Evolutionary conservation across 2,329 filamentous ascomycete species (phyloP), one percentile per base, ranked within the genome.

Genomic region (Metarhizium anisopliae): DNA sequence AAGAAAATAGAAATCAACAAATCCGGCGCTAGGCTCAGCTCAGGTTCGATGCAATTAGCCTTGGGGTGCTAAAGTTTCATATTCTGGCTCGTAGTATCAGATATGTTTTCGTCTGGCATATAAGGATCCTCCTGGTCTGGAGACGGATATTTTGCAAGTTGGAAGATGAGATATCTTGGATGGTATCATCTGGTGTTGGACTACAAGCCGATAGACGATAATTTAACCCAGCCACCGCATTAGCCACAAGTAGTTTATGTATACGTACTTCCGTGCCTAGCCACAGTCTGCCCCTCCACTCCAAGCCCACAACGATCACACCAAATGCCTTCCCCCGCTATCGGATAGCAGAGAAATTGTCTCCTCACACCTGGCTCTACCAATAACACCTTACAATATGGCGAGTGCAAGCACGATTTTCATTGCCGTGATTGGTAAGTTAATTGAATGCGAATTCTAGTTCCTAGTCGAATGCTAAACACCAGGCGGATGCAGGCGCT

Each of bases 401-500:
- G 63, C 75, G 58, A 63, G 72, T 30, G 64, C 71, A 11, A 78
- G 75, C 58, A 75, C 78, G 58, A 73, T 82, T 45, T 74, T 71
- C 55, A 76, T 82, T 67, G 79, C 78, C 64, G 71, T 82, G 40
- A 80, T 81, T 60, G 76, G 76, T 78, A 72, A 50, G 61, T 59
- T 53, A 30, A 40, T 32, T 38, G 42, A 11, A 29, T 30, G 43
- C 29, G n/a, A 25, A 49, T 11, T 16, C 10, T 49, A 49, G 45
- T 49, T 30, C 3, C 2, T 18, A 43, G 30, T 11, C 20, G 25
- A 38, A 14, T 11, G 29, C 20, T 11, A 40, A 35, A 8, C n/a
- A 32, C 50, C 40, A 38, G 4, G n/a, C 10, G 32, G 47, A 43
- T 20, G 56, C 67, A 95, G 92, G 94, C 67, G 89, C 88, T 64